Percentiles rank a stretch among this genome's conserved stretches.
These are phyloP conservation scores for Colletotrichum truncatum DNA, from an alignment of 2,329 filamentous ascomycete species.

Conservation along the genomic window DNA sequence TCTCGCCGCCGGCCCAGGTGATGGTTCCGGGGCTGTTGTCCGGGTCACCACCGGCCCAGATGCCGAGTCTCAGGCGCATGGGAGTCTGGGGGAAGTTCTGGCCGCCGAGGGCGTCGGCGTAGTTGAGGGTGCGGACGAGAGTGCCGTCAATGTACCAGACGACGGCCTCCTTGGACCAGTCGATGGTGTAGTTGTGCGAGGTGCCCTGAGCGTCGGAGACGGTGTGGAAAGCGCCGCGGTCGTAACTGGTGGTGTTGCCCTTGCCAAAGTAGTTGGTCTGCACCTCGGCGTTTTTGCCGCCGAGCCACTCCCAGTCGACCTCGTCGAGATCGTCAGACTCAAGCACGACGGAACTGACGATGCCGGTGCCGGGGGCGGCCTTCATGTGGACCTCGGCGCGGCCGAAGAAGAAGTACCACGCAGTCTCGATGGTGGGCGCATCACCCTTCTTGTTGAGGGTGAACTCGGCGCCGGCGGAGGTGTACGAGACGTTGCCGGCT, in stretches of 20 bases:
- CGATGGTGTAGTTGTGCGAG: constrained; percentile 65
- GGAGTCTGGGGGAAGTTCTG: constrained; percentile 68
- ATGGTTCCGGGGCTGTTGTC: constrained; percentile 52
- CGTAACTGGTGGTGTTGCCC: constrained; percentile 72
- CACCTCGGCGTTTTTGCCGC: constrained; percentile 72
- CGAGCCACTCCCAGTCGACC: constrained; percentile 87
- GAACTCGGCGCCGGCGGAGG: constrained; percentile 42
- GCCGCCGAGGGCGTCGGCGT: constrained; percentile 55
- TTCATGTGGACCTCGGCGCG: constrained; percentile 72
- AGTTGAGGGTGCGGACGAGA: constrained; percentile 58
- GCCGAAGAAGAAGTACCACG: constrained; percentile 89
- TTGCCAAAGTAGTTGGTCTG: constrained; percentile 87
- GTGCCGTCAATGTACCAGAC: constrained; percentile 66
- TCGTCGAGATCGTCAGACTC: constrained; percentile 83
- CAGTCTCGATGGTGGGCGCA: constrained; percentile 69
- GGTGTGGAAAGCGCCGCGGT: constrained; percentile 67
- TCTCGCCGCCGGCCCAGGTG: constrained; percentile 62
- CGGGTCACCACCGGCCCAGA: constrained; percentile 51
- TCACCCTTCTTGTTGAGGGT: constrained; percentile 67
- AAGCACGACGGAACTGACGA: constrained; percentile 80
- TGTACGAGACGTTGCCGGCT: constrained; percentile 37
- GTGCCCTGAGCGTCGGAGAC: constrained; percentile 47
- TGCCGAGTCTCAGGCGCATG: constrained; percentile 58
- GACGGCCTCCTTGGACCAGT: constrained; percentile 62
- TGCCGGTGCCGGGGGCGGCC: constrained; percentile 56